phyloP scores from a whole-genome alignment of 768 basidiomycete species.

The Strobilomyces confusus region DNA sequence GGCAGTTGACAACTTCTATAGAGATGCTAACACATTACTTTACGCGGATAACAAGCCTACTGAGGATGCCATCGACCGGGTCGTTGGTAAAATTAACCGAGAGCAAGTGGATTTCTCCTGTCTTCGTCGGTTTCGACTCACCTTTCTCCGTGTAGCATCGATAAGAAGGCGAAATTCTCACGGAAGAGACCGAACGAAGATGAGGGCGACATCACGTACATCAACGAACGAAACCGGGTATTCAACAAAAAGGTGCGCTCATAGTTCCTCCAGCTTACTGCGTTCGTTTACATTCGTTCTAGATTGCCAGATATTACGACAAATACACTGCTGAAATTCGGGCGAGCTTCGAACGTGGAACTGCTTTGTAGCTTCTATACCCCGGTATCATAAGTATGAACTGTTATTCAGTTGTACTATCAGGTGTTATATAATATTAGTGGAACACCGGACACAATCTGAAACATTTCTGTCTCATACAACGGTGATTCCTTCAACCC shows the following conservation, averaged over 20 bases:
- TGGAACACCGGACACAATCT: no score
- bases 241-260: constrained; percentile 89
- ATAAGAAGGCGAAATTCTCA: constrained; percentile 87
- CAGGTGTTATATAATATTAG: not conserved
- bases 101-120: constrained; percentile 64
- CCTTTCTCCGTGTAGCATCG: constrained; percentile 50
- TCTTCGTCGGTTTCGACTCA: not conserved
- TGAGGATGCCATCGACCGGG: constrained; percentile 92
- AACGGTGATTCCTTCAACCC: no score
- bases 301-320: constrained; percentile 95
- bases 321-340: constrained; percentile 96
- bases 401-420: constrained; percentile 6
- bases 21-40: constrained; percentile 87
- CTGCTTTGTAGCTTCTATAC: constrained; percentile 60
- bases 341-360: constrained; percentile 96
- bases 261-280: not conserved
- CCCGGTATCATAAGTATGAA: not conserved
- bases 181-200: constrained; percentile 88
- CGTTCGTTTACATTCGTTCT: constrained; percentile 2
- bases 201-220: constrained; percentile 96
- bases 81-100: constrained; percentile 86
- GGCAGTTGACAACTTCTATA: constrained; percentile 79
- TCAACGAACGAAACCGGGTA: constrained; percentile 96
- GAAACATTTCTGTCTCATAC: no score
- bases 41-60: constrained; percentile 95